Evolutionary conservation across 2,329 filamentous ascomycete species (phyloP), one percentile per base, ranked within the genome.

Genomic region (Hawksworthiomyces lignivorus): DNA sequence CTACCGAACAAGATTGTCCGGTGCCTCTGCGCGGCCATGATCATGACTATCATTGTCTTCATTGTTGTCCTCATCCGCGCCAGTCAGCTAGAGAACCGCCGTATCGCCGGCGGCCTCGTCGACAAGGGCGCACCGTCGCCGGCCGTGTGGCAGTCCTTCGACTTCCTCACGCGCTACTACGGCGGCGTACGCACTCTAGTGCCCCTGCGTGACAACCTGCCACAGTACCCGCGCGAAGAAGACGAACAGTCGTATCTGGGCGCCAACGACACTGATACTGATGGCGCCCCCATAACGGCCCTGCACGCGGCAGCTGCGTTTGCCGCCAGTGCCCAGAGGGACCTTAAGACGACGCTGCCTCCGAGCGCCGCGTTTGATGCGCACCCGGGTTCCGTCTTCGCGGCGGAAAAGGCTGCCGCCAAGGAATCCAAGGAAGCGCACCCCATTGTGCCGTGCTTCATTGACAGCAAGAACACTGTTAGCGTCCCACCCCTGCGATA

Each of bases 121-220:
- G 73, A 76, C 14, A 78, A 79, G 49, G 72, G 72, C 11, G 71
- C 77, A 0, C 62, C 75, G 0, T 75, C 79, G 17, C 84, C 86
- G 11, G 77, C 80, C 0, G 62, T 75, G 5, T 97, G 89, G 88
- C 86, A 94, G 58, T 76, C 74, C 9, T 97, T 94, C 57, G 78
- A 80, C 0, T 94, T 95, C 55, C 62, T 98, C 47, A 82, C 82
- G 46, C 75, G 89, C 48, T 98, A 96, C 59, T 92, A 96, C 59
- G 90, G 88, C 12, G 92, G 92, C 1, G 73, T 98, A 45, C 73
- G 82, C 49, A 83, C 75, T 0, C 57, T 98, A 47, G 76, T 85
- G 0, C 63, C 77, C 0, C 65, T 79, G 20, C 60, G 70, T 12
- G 68, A 85, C 36, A 90, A 89, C 50, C 67, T 72, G 9, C 82